These are phyloP conservation scores for Blastobotrys proliferans DNA, from an alignment of 1,139 yeast species.

Conservation along the genomic window DNA sequence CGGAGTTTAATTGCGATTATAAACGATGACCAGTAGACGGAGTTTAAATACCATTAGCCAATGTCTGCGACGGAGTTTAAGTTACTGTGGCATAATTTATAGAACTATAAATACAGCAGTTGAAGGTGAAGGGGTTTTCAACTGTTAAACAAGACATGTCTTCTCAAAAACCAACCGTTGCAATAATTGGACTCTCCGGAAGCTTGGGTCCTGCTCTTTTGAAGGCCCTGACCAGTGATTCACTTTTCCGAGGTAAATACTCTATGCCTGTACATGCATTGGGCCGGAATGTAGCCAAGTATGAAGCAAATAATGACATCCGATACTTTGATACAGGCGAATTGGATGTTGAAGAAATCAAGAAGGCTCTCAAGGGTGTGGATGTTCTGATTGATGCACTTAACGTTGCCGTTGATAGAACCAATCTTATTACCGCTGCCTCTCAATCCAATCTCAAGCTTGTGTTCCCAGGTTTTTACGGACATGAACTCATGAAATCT, in stretches of 20 bases:
- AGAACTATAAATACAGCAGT: too few species aligned
- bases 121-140: too few species aligned
- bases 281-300: constrained; percentile 43
- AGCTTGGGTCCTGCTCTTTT: constrained; percentile 46
- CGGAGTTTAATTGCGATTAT: too few species aligned
- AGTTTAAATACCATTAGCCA: too few species aligned
- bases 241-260: constrained; percentile 43
- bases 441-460: constrained; percentile 40
- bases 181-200: constrained; percentile 53
- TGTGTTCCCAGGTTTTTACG: constrained; percentile 62
- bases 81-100: too few species aligned
- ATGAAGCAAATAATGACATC: constrained; percentile 33
- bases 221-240: constrained; percentile 40
- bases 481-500: constrained; percentile 38
- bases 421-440: constrained; percentile 29
- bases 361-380: constrained; percentile 41
- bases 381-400: constrained; percentile 49
- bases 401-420: constrained; percentile 21
- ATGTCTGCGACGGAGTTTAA: too few species aligned
- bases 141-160: too few species aligned
- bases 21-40: too few species aligned
- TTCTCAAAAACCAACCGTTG: constrained; percentile 32
- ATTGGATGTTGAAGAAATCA: constrained; percentile 24
- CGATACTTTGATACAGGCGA: constrained; percentile 19
- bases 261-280: constrained; percentile 49